Conservation (phyloP, 495 filamentous ascomycete genomes). For the Hypoxylon lienhwacheense region DNA sequence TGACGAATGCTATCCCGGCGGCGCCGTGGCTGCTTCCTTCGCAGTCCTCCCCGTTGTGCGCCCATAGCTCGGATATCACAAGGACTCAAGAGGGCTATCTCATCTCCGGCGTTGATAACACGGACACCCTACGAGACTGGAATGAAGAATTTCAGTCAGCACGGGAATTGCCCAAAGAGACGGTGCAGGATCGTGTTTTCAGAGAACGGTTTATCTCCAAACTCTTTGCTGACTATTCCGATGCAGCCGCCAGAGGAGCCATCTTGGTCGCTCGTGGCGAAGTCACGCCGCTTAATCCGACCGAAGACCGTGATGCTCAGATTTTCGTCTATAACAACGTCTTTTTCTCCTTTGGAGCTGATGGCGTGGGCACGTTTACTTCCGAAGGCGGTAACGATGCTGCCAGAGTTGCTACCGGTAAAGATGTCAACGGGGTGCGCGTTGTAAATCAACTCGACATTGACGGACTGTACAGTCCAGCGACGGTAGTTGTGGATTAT, state of each 20-base stretch:
- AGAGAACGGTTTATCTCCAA: conserved; percentile 91
- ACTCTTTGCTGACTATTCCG: conserved; percentile 95
- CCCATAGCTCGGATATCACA: conserved; percentile 80
- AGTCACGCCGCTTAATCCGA: conserved; percentile 94
- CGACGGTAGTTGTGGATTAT: conserved; percentile 96
- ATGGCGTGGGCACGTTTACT: conserved; percentile 96
- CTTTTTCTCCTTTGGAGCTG: conserved; percentile 97
- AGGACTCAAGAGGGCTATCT: conserved; percentile 92
- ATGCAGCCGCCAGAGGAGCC: conserved; percentile 91
- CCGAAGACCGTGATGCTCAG: conserved; percentile 87
- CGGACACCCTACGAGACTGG: conserved; percentile 94
- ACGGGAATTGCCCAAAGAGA: conserved; percentile 86
- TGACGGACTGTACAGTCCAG: conserved; percentile 87
- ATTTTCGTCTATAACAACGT: conserved; percentile 99
- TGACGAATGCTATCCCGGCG: conserved; percentile 88
- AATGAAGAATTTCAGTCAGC: conserved; percentile 99
- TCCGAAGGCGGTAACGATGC: conserved; percentile 97
- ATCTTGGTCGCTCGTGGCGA: conserved; percentile 91
- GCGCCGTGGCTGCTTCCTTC: conserved; percentile 88
- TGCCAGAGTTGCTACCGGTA: conserved; percentile 92
- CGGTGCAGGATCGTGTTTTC: conserved; percentile 94
- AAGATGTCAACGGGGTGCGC: conserved; percentile 92
- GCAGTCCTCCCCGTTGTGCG: conserved; percentile 59
- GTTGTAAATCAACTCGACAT: conserved; percentile 97
- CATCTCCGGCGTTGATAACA: conserved; percentile 84